Conservation (phyloP, 163 green algal species). For the Prototheca wickerhamii region DNA sequence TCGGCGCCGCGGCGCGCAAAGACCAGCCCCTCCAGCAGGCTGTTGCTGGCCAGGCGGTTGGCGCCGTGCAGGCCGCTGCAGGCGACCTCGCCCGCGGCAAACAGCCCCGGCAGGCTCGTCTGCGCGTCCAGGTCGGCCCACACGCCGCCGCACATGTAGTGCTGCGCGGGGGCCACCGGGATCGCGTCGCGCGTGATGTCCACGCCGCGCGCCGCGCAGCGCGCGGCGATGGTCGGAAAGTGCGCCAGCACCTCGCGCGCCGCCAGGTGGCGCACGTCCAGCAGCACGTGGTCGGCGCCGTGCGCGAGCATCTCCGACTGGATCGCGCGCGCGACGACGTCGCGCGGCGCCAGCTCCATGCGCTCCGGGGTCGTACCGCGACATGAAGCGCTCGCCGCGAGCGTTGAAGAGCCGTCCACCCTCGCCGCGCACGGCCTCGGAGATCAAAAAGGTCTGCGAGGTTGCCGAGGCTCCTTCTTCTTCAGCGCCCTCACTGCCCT, state of each 20-base stretch:
- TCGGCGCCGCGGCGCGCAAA: slow-evolving; percentile 77
- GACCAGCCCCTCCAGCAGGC: slow-evolving; percentile 91
- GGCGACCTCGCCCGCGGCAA: slow-evolving; percentile 87
- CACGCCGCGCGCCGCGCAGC: slow-evolving; percentile 45
- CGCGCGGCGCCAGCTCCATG: slow-evolving; percentile 86
- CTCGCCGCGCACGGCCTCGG: slow-evolving; percentile 90
- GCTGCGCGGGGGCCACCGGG: slow-evolving; percentile 88
- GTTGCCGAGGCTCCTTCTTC: background rate
- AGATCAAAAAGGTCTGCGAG: slow-evolving; percentile 83
- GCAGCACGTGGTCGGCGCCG: slow-evolving; percentile 23
- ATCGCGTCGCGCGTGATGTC: slow-evolving; percentile 83
- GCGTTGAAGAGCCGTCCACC: slow-evolving; percentile 80
- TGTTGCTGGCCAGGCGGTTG: slow-evolving; percentile 95
- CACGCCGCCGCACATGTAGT: slow-evolving; percentile 97
- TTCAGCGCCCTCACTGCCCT: slow-evolving; percentile 11
- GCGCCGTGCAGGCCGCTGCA: slow-evolving; percentile 93
- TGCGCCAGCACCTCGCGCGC: slow-evolving; percentile 46
- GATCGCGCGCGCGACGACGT: slow-evolving; percentile 92
- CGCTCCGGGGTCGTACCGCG: slow-evolving; percentile 64
- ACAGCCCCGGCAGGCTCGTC: slow-evolving; percentile 84
- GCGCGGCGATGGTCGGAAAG: slow-evolving; percentile 90
- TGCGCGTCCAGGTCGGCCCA: slow-evolving; percentile 69
- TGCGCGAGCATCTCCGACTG: slow-evolving; percentile 67
- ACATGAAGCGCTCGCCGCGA: slow-evolving; percentile 90
- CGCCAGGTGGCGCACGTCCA: slow-evolving; percentile 60